Base-by-base conservation (phyloP, 2,329 filamentous ascomycete genomes). In the Trichothecium sympodiale region DNA sequence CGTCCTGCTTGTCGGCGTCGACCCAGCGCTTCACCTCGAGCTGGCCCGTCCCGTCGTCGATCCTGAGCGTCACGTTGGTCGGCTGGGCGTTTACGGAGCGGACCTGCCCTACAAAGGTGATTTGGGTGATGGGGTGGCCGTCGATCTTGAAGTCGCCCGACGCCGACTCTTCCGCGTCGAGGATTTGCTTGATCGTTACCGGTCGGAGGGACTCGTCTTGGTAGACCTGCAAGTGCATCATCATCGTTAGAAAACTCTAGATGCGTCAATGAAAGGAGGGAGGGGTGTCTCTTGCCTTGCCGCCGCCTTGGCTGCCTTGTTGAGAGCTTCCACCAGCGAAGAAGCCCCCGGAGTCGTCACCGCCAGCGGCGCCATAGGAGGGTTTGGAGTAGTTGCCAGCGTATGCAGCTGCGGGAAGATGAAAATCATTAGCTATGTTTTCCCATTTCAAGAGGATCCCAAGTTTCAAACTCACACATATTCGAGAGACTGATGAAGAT, bases 1-100 rank as follows among this genome's bases (percentile, higher is more conserved):
- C 57, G n/a, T 61, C 59, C 27, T 61, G 53, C 53, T 70, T 71
- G 52, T 77, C 74, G 45, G 70, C 61, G 59, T 89, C 81, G 38
- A 83, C 69, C 82, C 83, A 94, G 57, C 83, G 79, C 65, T 91
- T 93, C 46, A 86, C 88, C 60, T 98, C 93, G 49, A 95, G 80
- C 42, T 79, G 71, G 41, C 86, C 88, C 1, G 93, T 98, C 55
- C 91, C 91, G 60, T 98, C 91, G 61, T 98, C 91, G 49, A 98
- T 67, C 51, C 80, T 83, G 71, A 93, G 94, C 31, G 85, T 94
- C 46, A 87, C 78, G 63, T 94, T 93, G 46, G 89, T 95, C 29
- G 81, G 74, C 63, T 94, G 86, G n/a, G 74, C 72, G 53, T 77
- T 83, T 60, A 95, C 78, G 60, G 79, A 79, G 55, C 87, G 85